Base-by-base conservation (phyloP, 2,329 filamentous ascomycete genomes). In the Zymoseptoria ardabiliae region DNA sequence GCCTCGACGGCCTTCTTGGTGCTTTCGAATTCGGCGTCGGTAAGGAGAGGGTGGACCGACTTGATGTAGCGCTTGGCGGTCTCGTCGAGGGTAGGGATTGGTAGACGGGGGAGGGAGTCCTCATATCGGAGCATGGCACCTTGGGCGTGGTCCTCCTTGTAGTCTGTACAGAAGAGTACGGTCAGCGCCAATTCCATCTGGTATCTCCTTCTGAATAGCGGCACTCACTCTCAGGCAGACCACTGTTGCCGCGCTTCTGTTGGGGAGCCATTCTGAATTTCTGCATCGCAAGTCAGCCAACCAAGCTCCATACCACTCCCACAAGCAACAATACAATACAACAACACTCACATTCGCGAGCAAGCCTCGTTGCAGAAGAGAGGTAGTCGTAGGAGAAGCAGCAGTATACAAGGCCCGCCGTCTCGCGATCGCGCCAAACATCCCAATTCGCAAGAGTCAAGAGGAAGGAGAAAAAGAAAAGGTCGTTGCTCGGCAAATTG, bases 1-100 rank as follows among this genome's bases (percentile, higher is more conserved):
- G 92, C 90, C 62, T 90, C 82, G 41, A 99, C 91, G 30, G 90
- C 92, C 71, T 89, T 88, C 73, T 89, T 88, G 72, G 88, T 92
- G 60, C 79, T 77, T 68, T 87, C 85, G 68, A 85, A 86, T 75
- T 94, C 90, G 67, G 78, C 74, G 45, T 82, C 75, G 50, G 83
- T 86, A 61, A 93, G 82, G 41, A 95, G 79, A 21, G 90, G 88
- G 72, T 89, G 85, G 54, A 95, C 81, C 45, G 86, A 86, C 78
- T 91, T 91, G 69, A 94, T 80, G 75, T 95, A 95, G 64, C 89
- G 86, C 63, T 84, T 82, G 45, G 89, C 84, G 6, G 90, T 94
- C 78, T 94, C 90, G 72, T 93, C 85, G 66, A 95, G 87, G 1
- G 88, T 87, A 10, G 90, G 90, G 3, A 94, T 88, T 13, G 90